Evolutionary conservation across 2,329 filamentous ascomycete genomes (phyloP).

Genomic region (Dactylellina parvicollis): DNA sequence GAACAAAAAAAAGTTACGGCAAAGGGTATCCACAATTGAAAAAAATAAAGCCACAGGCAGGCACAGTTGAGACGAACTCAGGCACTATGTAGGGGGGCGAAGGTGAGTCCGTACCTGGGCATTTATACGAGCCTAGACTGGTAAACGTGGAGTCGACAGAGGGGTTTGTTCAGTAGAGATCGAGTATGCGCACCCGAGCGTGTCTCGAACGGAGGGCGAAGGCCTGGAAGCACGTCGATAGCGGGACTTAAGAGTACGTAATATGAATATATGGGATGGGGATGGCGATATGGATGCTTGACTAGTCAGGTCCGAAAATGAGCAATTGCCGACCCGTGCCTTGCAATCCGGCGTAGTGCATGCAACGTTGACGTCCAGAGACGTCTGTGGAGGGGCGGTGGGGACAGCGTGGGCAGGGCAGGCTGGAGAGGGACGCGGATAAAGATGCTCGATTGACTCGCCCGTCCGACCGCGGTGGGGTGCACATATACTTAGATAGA

Average conservation of each 20-base stretch:
- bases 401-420: background rate
- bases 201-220: background rate
- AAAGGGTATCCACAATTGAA: no score
- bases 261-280: no score
- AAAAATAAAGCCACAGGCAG: no score
- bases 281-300: no score
- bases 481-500: background rate
- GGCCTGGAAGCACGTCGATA: background rate
- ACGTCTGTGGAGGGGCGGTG: background rate
- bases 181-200: background rate
- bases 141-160: no score
- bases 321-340: slow-evolving; percentile 9
- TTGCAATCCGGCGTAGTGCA: slow-evolving; percentile 2
- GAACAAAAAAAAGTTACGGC: no score
- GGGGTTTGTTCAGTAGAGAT: background rate
- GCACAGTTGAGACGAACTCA: no score
- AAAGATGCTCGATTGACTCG: slow-evolving; percentile 37
- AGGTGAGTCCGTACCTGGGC: no score
- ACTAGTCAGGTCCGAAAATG: slow-evolving; percentile 4
- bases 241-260: no score
- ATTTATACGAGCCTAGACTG: no score
- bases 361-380: slow-evolving; percentile 8
- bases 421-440: no score
- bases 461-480: slow-evolving; percentile 25
- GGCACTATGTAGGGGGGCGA: no score